A percentile compares a stretch with the other conserved stretches of the same genome.
These are phyloP conservation scores for Penicillium corylophilum DNA, from an alignment of 2,329 filamentous ascomycete species.

Conservation along the genomic window DNA sequence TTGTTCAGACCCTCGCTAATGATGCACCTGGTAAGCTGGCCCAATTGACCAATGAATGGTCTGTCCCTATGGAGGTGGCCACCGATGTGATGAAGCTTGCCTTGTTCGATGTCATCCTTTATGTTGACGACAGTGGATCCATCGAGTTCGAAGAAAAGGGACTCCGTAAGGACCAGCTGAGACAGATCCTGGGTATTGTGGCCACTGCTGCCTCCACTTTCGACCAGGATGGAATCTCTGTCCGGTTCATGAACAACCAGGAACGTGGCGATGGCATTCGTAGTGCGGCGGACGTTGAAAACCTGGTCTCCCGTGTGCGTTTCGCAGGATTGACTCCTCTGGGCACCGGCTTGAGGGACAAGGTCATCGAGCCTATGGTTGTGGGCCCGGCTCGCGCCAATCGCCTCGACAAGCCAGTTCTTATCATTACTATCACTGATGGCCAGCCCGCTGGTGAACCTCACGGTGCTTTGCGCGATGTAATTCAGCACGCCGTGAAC, in stretches of 20 bases:
- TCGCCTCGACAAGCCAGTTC: slow-evolving; percentile 61
- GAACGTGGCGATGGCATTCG: slow-evolving; percentile 55
- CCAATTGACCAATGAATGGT: slow-evolving; percentile 57
- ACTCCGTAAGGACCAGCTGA: slow-evolving; percentile 65
- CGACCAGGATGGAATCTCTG: slow-evolving; percentile 65
- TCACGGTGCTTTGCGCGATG: slow-evolving; percentile 56
- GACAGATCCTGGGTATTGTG: slow-evolving; percentile 62
- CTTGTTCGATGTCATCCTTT: slow-evolving; percentile 62
- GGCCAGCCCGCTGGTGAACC: slow-evolving; percentile 65
- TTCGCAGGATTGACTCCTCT: slow-evolving; percentile 68
- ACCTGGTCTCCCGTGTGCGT: slow-evolving; percentile 57
- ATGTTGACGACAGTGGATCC: slow-evolving; percentile 68
- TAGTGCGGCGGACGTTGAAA: slow-evolving; percentile 57
- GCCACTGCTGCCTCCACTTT: slow-evolving; percentile 67
- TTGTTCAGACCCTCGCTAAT: slow-evolving; percentile 33
- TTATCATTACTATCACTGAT: slow-evolving; percentile 66
- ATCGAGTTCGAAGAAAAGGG: slow-evolving; percentile 69
- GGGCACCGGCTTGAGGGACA: slow-evolving; percentile 61
- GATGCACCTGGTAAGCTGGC: slow-evolving; percentile 49
- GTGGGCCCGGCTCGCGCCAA: slow-evolving; percentile 52
- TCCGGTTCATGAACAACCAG: slow-evolving; percentile 69
- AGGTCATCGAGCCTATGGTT: slow-evolving; percentile 63
- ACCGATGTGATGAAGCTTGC: slow-evolving; percentile 63
- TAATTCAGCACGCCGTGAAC: slow-evolving; percentile 55
- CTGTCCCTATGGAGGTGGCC: slow-evolving; percentile 59